Evolutionary conservation across 2,329 filamentous ascomycete genomes (phyloP).

Genomic region (Corniculantispora saksenae): DNA sequence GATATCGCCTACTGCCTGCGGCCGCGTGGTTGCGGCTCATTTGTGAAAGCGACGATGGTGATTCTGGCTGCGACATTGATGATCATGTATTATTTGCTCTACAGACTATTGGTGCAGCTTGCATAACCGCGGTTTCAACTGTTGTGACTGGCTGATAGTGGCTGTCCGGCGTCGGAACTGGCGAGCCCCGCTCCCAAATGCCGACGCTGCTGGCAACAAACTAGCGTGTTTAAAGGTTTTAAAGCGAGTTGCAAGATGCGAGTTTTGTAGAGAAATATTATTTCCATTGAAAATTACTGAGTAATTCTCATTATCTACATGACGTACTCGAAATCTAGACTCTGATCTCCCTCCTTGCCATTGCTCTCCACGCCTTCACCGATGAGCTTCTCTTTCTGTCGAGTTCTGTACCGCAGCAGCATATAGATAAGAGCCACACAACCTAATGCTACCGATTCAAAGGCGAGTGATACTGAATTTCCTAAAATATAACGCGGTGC

Average conservation of each 20-base stretch:
- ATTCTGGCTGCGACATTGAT: not conserved
- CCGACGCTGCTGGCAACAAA: not conserved
- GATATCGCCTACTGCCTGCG: constrained; percentile 22
- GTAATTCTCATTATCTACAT: not conserved
- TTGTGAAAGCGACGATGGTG: not conserved
- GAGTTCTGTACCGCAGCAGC: constrained; percentile 9
- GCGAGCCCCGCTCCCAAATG: not conserved
- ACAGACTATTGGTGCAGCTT: not conserved
- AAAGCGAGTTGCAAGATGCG: too few species aligned
- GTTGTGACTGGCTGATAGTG: constrained; percentile 1
- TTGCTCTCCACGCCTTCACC: constrained; percentile 14
- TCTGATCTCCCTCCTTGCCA: constrained; percentile 16
- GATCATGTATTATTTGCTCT: not conserved
- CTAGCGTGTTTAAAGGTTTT: not conserved
- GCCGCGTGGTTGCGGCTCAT: not conserved
- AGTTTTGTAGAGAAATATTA: not conserved
- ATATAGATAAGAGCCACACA: constrained; percentile 12
- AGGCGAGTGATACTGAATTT: constrained; percentile 12
- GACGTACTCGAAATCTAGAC: constrained; percentile 16
- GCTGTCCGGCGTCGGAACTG: constrained; percentile 9
- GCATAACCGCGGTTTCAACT: not conserved
- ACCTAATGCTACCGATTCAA: constrained; percentile 5
- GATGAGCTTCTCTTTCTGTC: constrained; percentile 11
- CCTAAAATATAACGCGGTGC: constrained; percentile 31
- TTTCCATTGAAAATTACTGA: too few species aligned